phyloP scores from a whole-genome alignment of 1,139 yeast species.

The Candida sanyaensis region DNA sequence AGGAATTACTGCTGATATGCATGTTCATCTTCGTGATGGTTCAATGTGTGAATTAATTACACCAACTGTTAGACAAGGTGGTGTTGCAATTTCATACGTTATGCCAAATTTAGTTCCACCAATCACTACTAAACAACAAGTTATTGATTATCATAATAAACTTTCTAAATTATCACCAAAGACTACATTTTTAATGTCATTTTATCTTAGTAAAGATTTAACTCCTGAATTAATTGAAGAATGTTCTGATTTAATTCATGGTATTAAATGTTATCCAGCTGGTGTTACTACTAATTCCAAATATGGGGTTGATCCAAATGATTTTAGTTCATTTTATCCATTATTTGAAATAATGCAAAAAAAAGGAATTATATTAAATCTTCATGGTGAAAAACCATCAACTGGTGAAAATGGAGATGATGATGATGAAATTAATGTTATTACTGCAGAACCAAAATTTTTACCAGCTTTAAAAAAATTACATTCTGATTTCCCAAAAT shows the following conservation, averaged over 20 bases:
- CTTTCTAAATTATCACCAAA: slow-evolving; percentile 72
- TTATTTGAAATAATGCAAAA: slow-evolving; percentile 85
- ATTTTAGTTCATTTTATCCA: slow-evolving; percentile 85
- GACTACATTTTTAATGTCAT: slow-evolving; percentile 89
- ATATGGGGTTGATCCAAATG: slow-evolving; percentile 93
- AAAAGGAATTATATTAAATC: slow-evolving; percentile 72
- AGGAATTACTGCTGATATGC: slow-evolving; percentile 93
- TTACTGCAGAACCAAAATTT: slow-evolving; percentile 92
- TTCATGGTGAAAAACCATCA: slow-evolving; percentile 96
- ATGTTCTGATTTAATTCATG: slow-evolving; percentile 85
- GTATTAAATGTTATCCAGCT: slow-evolving; percentile 95
- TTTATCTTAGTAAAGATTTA: slow-evolving; percentile 73
- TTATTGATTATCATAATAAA: slow-evolving; percentile 63
- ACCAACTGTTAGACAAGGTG: slow-evolving; percentile 89
- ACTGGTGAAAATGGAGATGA: slow-evolving; percentile 38
- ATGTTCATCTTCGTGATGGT: slow-evolving; percentile 94
- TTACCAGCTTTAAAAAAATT: slow-evolving; percentile 86
- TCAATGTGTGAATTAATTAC: slow-evolving; percentile 88
- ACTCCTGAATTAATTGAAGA: slow-evolving; percentile 82
- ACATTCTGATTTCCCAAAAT: slow-evolving; percentile 80
- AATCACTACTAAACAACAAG: slow-evolving; percentile 75
- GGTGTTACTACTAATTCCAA: slow-evolving; percentile 96
- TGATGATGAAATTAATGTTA: slow-evolving; percentile 69
- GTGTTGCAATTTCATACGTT: slow-evolving; percentile 84
- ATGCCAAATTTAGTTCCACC: slow-evolving; percentile 99